phyloP scores from a whole-genome alignment of 768 basidiomycete species.

The Lepiota venenata region DNA sequence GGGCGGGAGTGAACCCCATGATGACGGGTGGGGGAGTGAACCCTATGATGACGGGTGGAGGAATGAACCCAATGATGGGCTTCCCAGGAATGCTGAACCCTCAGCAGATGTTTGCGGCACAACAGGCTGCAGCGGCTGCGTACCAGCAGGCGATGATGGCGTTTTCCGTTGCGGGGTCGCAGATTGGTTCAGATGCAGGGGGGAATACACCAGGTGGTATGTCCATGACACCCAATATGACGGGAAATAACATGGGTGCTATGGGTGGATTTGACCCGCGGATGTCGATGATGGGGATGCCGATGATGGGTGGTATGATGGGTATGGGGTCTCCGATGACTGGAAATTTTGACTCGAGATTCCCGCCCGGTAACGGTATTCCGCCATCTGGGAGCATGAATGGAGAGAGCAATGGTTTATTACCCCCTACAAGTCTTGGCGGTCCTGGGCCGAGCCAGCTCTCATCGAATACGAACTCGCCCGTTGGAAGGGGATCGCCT shows the following conservation, averaged over 20 bases:
- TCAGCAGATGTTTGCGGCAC: conserved; percentile 81
- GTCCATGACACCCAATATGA: conserved; percentile 52
- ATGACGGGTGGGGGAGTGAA: conserved; percentile 39
- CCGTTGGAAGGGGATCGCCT: conserved; percentile 53
- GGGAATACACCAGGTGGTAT: conserved; percentile 30
- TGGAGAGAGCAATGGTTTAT: conserved; percentile 27
- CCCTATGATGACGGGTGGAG: conserved; percentile 46
- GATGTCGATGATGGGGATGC: conserved; percentile 76
- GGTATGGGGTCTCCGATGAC: conserved; percentile 43
- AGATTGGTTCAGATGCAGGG: conserved; percentile 58
- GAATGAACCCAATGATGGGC: conserved; percentile 40
- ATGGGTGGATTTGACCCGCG: conserved; percentile 60
- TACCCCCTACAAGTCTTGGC: conserved; percentile 31
- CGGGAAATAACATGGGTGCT: conserved; percentile 37
- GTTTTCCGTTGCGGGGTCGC: conserved; percentile 72
- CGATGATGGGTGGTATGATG: conserved; percentile 28
- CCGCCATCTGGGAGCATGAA: conserved; percentile 20
- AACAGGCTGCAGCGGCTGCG: conserved; percentile 77
- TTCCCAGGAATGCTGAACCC: conserved; percentile 70
- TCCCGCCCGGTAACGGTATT: conserved; percentile 35
- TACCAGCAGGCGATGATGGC: conserved; percentile 90
- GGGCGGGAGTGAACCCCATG: conserved; percentile 40
- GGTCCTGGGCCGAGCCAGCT: conserved; percentile 17
- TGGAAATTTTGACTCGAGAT: conserved; percentile 59
- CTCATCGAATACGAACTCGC: conserved; percentile 49